A percentile compares a stretch with the other conserved stretches of the same genome.
Evolutionary conservation across 2,329 filamentous ascomycete genomes (phyloP).

Genomic region (Pseudogymnoascus sp.): DNA sequence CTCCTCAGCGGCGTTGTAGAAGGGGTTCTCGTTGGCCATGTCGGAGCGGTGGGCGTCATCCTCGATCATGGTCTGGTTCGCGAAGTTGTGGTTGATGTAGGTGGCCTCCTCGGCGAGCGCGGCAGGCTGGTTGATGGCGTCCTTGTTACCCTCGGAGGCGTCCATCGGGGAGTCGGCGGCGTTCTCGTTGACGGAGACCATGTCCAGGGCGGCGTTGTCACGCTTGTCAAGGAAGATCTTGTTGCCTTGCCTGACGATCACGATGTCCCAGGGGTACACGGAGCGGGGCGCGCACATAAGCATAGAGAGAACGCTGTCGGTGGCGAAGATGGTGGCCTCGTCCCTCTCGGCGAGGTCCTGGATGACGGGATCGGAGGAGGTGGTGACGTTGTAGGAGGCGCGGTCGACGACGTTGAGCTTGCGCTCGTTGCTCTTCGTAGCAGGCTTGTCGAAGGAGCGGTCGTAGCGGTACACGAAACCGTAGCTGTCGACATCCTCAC

Average conservation of each 20-base stretch:
- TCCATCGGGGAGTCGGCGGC: slow-evolving; percentile 91
- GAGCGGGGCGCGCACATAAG: slow-evolving; percentile 97
- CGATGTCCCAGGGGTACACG: slow-evolving; percentile 96
- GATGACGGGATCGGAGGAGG: slow-evolving; percentile 90
- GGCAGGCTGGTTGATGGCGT: slow-evolving; percentile 86
- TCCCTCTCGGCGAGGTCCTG: slow-evolving; percentile 94
- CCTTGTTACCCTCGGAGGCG: slow-evolving; percentile 84
- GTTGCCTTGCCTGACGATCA: slow-evolving; percentile 86
- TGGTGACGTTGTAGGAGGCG: slow-evolving; percentile 96
- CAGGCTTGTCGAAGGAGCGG: slow-evolving; percentile 86
- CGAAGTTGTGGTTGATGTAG: slow-evolving; percentile 99
- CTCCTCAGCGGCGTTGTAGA: slow-evolving; percentile 92
- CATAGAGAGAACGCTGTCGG: slow-evolving; percentile 96
- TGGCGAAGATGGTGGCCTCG: slow-evolving; percentile 94
- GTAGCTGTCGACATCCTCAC: slow-evolving; percentile 91
- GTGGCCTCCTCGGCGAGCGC: slow-evolving; percentile 95
- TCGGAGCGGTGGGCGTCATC: slow-evolving; percentile 69
- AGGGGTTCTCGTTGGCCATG: slow-evolving; percentile 87
- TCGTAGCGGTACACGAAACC: slow-evolving; percentile 99
- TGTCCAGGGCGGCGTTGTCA: slow-evolving; percentile 86
- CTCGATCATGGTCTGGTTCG: slow-evolving; percentile 89
- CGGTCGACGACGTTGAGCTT: slow-evolving; percentile 86
- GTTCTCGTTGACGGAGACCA: slow-evolving; percentile 99
- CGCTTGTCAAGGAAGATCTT: slow-evolving; percentile 99
- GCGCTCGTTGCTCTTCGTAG: slow-evolving; percentile 81